These are phyloP conservation scores for Arthrobotrys megalospora DNA, from an alignment of 2,329 filamentous ascomycete genomes.

Conservation along the genomic window DNA sequence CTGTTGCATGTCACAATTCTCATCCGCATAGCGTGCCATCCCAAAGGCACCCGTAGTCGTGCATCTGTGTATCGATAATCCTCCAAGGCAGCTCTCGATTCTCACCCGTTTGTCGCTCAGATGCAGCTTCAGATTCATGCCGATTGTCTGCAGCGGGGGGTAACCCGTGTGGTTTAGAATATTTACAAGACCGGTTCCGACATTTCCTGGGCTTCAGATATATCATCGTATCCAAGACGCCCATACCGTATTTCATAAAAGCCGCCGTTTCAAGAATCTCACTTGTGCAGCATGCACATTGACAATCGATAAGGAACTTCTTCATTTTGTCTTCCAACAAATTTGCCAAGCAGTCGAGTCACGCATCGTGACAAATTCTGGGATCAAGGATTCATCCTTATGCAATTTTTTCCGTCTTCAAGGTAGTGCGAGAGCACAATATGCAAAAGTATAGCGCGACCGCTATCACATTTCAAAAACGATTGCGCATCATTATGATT, in stretches of 20 bases:
- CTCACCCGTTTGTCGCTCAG: background rate
- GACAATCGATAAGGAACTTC: conserved; percentile 7
- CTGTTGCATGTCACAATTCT: conserved; percentile 22
- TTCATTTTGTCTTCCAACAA: conserved; percentile 12
- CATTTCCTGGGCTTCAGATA: background rate
- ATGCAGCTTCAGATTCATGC: conserved; percentile 30
- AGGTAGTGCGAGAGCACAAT: background rate
- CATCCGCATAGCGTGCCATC: conserved; percentile 30
- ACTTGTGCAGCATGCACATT: background rate
- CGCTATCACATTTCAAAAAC: conserved; percentile 7
- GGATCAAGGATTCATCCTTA: conserved; percentile 40
- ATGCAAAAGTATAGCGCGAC: background rate
- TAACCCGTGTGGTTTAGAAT: background rate
- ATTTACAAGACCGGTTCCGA: background rate
- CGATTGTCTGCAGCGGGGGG: conserved; percentile 1
- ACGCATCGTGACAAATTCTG: conserved; percentile 41
- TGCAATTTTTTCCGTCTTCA: conserved; percentile 5
- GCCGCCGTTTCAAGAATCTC: conserved; percentile 42
- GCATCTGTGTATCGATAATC: conserved; percentile 60
- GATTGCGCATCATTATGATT: conserved; percentile 23
- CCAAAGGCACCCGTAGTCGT: conserved; percentile 25
- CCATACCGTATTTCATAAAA: conserved; percentile 25
- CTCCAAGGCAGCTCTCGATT: conserved; percentile 47
- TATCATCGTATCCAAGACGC: conserved; percentile 23
- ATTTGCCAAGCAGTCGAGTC: conserved; percentile 24